Conservation (phyloP, 2,329 filamentous ascomycete species). For the Xylaria sp. region DNA sequence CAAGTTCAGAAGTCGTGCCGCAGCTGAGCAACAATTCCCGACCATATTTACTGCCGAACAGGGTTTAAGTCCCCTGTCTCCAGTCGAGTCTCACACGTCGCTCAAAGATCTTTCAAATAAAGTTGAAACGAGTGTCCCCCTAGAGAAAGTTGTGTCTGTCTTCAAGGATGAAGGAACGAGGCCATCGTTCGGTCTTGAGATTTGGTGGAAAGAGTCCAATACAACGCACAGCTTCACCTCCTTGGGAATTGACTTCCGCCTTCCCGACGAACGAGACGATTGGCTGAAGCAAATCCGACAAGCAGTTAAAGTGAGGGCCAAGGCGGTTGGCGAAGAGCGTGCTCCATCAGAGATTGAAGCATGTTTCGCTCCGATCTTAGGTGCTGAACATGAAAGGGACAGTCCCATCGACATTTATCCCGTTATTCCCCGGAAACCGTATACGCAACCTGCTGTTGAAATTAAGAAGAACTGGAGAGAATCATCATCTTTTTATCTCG, state of each 20-base stretch:
- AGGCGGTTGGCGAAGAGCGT: constrained; percentile 50
- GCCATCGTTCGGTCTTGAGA: constrained; percentile 63
- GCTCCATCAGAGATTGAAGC: constrained; percentile 60
- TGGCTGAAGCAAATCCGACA: constrained; percentile 60
- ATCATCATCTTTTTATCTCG: constrained; percentile 64
- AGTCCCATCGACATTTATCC: constrained; percentile 60
- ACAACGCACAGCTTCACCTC: constrained; percentile 58
- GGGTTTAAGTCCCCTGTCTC: constrained; percentile 50
- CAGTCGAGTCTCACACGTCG: constrained; percentile 49
- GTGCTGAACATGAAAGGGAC: constrained; percentile 55
- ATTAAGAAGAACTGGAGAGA: constrained; percentile 59
- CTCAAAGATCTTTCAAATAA: constrained; percentile 39
- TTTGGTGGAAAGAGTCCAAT: constrained; percentile 62
- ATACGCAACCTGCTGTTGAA: constrained; percentile 53
- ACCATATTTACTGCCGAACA: constrained; percentile 51
- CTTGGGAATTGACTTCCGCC: constrained; percentile 60
- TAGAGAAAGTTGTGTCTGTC: constrained; percentile 62
- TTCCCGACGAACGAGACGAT: constrained; percentile 61
- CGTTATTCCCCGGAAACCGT: constrained; percentile 60
- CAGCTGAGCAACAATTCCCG: constrained; percentile 60
- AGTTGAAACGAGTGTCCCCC: constrained; percentile 57
- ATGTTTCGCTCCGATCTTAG: constrained; percentile 59
- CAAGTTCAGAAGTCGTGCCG: constrained; percentile 60
- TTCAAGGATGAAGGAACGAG: constrained; percentile 63
- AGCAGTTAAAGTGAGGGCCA: constrained; percentile 49